Evolutionary conservation across 441 rosid genomes (phyloP), one percentile per base, ranked within the genome.

Genomic region (Eutrema salsugineum): DNA sequence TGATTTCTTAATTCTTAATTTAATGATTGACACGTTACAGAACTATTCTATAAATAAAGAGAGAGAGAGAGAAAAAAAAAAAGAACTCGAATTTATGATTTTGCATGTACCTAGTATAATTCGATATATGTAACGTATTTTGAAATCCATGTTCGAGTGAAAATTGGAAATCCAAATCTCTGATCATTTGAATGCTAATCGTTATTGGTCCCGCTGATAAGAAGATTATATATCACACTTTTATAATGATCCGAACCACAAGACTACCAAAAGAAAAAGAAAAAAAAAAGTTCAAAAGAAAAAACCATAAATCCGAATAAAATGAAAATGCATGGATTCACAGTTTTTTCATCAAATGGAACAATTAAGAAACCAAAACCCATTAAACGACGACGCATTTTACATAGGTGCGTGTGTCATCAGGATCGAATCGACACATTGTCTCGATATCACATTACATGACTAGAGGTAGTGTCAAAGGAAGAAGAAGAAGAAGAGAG

Each of bases 281-380:
- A 39, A 14, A 36, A 35, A 3, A 8, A 42, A n/a, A n/a, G n/a
- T n/a, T n/a, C n/a, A n/a, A 15, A 49, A 14, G 6, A 30, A 66
- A 39, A 6, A 17, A 20, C 27, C 33, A n/a, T 28, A 48, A 59
- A 50, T 11, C 15, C n/a, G 10, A 36, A 43, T 17, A 11, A 24
- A 35, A 61, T 24, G 53, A 54, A 69, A 46, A 20, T 62, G 71
- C 70, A 63, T 69, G 60, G 33, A 62, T 69, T 55, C 53, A 46
- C 64, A 58, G 3, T 24, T 39, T 39, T 65, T 17, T 35, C 55
- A 43, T 51, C 33, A 72, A 55, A 63, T 55, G 28, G 8, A 63
- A 53, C 27, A 49, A n/a, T n/a, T n/a, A n/a, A 40, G 56, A 75
- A 53, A 36, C 50, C 16, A 48, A 47, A 66, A 11, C 22, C 43